Percentiles rank a stretch among this genome's conserved stretches.
phyloP scores from a whole-genome alignment of 2,329 filamentous ascomycete species.

The Hymenoscyphus occultus region DNA sequence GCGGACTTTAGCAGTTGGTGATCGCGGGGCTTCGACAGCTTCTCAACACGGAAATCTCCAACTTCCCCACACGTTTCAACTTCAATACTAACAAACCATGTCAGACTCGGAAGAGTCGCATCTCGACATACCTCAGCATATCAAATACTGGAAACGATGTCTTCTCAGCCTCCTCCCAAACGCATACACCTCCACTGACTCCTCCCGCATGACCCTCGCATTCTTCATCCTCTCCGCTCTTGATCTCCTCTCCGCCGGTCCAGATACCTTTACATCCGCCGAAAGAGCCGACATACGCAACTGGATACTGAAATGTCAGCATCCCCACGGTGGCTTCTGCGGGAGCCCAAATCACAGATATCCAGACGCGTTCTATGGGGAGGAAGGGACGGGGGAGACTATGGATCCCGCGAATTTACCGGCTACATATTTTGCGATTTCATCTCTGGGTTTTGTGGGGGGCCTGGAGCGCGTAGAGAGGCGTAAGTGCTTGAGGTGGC shows the following conservation, averaged over 20 bases:
- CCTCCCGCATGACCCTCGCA: conserved; percentile 82
- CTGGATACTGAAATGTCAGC: conserved; percentile 86
- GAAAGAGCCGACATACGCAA: conserved; percentile 49
- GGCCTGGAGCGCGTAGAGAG: conserved; percentile 64
- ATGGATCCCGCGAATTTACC: conserved; percentile 82
- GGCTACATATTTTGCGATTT: conserved; percentile 84
- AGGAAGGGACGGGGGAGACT: conserved; percentile 41
- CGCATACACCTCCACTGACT: conserved; percentile 84
- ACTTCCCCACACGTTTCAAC: neutral
- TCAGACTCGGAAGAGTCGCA: conserved; percentile 27
- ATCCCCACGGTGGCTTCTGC: conserved; percentile 82
- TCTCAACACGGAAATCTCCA: neutral
- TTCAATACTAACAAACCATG: conserved; percentile 19
- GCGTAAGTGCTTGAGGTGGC: conserved; percentile 66
- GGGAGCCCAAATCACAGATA: conserved; percentile 69
- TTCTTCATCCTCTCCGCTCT: conserved; percentile 87
- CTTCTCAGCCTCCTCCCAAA: conserved; percentile 76
- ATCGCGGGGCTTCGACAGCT: neutral
- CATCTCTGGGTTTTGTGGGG: conserved; percentile 63
- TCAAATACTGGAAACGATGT: conserved; percentile 92
- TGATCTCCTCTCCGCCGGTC: conserved; percentile 67
- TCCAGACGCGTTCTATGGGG: conserved; percentile 35
- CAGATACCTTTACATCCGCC: conserved; percentile 53
- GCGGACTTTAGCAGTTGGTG: too few species aligned
- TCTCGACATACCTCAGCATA: conserved; percentile 66